Evolutionary conservation across 2,329 filamentous ascomycete genomes (phyloP), one percentile per base, ranked within the genome.

Genomic region (Aspergillus sp.): DNA sequence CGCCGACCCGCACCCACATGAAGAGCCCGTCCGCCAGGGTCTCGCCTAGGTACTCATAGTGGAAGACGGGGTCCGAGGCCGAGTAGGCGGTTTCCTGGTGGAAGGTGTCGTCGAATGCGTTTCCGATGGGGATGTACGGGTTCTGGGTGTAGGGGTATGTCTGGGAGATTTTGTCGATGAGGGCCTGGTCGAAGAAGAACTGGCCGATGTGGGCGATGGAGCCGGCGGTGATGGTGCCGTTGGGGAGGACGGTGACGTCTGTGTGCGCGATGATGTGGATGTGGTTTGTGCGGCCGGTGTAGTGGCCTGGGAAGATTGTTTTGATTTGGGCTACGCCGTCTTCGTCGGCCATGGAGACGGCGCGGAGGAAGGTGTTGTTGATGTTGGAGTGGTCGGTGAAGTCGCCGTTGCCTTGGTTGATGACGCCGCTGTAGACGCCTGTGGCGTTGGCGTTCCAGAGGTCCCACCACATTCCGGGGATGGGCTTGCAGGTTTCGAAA

Each of bases 171-270:
- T 31, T 31, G 9, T 31, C 27, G 62, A 84, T 80, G 9, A 89
- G 79, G 61, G 78, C 76, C 68, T 87, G 82, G 69, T 89, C 84
- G 56, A 86, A 86, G 78, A 86, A 89, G 50, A 86, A 67, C 69
- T 90, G 86, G 17, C 86, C 86, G 40, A 88, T 79, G 72, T 89
- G 85, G 27, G 27, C 7, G 82, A 80, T 57, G 83, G 79, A 51
- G 73, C 77, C 70, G 60, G 84, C 79, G 57, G 83, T 82, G 54
- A 80, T 82, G 66, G 81, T 85, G 47, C 75, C 63, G 49, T 78
- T 74, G 6, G 77, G 66, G 11, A 68, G 70, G 9, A 70, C 70
- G 27, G 65, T 63, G 53, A 70, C 69, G 49, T 57, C 58, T 1
- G 66, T 52, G 65, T 75, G 73, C 9, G 72, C 68, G 35, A 75